Base-by-base conservation (phyloP, 805 yeast species). In the Grigorovia transvaalensis region DNA sequence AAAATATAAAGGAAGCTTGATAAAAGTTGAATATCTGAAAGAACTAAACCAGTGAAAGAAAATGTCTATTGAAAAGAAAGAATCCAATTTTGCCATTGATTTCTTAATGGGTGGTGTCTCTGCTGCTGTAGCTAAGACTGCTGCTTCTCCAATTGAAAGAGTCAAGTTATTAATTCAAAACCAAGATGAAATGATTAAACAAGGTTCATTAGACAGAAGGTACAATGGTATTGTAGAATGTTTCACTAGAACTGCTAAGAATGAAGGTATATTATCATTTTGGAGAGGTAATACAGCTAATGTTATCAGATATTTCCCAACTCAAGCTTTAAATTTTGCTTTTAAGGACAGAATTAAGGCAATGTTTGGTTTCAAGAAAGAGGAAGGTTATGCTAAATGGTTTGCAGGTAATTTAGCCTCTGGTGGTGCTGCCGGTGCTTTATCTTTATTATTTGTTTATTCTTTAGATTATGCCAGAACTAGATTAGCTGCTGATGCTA, bases 201-300 rank as follows among this genome's bases (percentile, higher is more conserved):
- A 88, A 79, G 96, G 97, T 72, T 89, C 96, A 80, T 80, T 89
- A 70, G 78, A 88, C 63, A 79, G 71, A 69, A 82, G 78, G 72
- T 89, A 90, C 84, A 81, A 76, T 62, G 97, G 97, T 86, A 90
- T 89, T 61, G 76, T 65, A 58, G 97, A 89, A 71, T 88, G 96
- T 79, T 89, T 90, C 95, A 81, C 72, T 69, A 86, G 96, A 82
- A 90, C 97, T 64, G 85, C 90, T 61, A 85, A 87, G 64, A 88
- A 85, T 64, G 97, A 89, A 80, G 97, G 97, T 83, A 69, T 86
- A 59, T 79, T 76, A 62, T 77, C 97, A 59, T 88, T 89, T 91
- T 89, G 97, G 97, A 85, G 96, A 85, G 97, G 97, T 82, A 89
- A 89, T 90, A 90, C 96, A 62, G 97, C 97, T 69, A 89, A 89